Evolutionary conservation across 2,329 filamentous ascomycete species (phyloP), one percentile per base, ranked within the genome.

Genomic region (Didymella pinodella): DNA sequence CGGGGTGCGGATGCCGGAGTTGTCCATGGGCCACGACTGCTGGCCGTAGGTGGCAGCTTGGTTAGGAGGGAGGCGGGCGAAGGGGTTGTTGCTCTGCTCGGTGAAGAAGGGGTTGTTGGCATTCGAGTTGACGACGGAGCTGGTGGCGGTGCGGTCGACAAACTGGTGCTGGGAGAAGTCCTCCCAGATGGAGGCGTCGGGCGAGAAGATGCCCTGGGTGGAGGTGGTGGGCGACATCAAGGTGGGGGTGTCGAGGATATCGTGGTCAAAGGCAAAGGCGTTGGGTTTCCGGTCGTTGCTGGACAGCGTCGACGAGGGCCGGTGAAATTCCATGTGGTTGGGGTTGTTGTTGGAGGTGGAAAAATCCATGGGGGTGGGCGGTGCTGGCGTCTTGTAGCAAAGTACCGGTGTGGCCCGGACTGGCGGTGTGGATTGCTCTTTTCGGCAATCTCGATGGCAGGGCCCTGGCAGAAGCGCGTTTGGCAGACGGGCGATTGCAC

Each of bases 1-100:
- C 16, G 90, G 90, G 7, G 91, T 94, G 76, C 87, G 89, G 62
- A 91, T 86, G 51, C 87, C 90, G 26, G 90, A 90, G 68, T 81
- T 82, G 67, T 87, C 84, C 43, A 79, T 83, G 48, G 87, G 81
- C 90, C 90, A 93, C 62, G 79, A 75, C 63, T 81, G 80, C 66
- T 84, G 82, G 57, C 77, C 77, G 63, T 83, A 80, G 63, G 73
- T 75, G 73, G 70, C 78, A 62, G 79, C 76, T 63, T 82, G 82
- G 58, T 80, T 77, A 38, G 80, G 75, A 25, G 82, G 81, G 61
- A 89, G 81, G 59, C 87, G 86, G 79, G 88, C 84, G 80, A 90
- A 93, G 48, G 86, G 86, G 79, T 81, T 81, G 73, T 78, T 82
- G 66, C 78, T 77, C 64, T 83, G 72, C 67, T 77, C 72, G 40